Conservation (phyloP, 345 rosid genomes). For the Barbarea vulgaris region DNA sequence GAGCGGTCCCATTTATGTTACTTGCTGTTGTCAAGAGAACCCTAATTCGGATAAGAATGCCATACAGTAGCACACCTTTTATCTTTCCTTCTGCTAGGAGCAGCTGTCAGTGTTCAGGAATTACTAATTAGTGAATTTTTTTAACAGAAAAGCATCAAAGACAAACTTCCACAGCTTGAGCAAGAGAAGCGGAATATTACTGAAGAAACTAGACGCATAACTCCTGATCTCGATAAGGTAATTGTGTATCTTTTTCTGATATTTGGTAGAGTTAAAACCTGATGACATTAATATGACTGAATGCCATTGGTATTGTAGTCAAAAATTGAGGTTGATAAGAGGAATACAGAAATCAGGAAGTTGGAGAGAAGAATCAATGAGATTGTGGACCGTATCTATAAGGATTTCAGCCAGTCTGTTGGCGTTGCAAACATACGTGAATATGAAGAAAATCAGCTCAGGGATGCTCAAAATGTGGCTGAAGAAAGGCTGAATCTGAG, state of each 20-base stretch:
- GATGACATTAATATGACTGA: constrained; percentile 25
- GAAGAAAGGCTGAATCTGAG: constrained; percentile 91
- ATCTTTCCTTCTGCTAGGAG: constrained; percentile 6
- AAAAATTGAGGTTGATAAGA: constrained; percentile 60
- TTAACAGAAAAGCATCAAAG: constrained; percentile 81
- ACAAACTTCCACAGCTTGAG: constrained; percentile 73
- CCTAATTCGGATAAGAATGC: constrained; percentile 10
- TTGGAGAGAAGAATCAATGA: constrained; percentile 89
- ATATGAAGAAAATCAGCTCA: constrained; percentile 94
- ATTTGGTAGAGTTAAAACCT: constrained; percentile 18
- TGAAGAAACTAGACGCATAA: constrained; percentile 63
- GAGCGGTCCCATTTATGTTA: background rate
- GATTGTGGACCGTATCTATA: constrained; percentile 77
- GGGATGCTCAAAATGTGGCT: constrained; percentile 82
- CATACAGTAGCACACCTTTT: constrained; percentile 1
- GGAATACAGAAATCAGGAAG: constrained; percentile 63
- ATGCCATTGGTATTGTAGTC: constrained; percentile 54
- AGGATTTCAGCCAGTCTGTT: constrained; percentile 74
- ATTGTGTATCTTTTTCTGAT: constrained; percentile 25
- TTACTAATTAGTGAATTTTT: constrained; percentile 24
- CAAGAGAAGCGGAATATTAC: constrained; percentile 70
- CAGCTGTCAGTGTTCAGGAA: constrained; percentile 17
- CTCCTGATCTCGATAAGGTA: constrained; percentile 79
- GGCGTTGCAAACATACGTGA: constrained; percentile 93
- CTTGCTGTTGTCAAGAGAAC: constrained; percentile 1